Evolutionary conservation across 148 eudicot species (phyloP), one percentile per base, ranked within the genome.

Genomic region (Dysphania ambrosioides): DNA sequence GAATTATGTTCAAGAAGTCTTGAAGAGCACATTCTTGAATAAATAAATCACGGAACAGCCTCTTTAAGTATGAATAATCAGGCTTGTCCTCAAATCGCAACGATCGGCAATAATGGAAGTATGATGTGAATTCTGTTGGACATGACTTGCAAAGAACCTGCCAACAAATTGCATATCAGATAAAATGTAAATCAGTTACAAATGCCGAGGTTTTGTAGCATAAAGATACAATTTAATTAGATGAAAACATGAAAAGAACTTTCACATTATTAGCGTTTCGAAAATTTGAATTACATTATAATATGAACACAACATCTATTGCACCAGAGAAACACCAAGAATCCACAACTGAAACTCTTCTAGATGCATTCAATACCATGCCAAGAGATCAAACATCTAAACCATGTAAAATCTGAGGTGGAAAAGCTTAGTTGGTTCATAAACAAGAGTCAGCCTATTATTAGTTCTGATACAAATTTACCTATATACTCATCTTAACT

Each of bases 111-210:
- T 84, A 79, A 75, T 84, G 85, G 65, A 85, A 82, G 77, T 80
- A 85, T 35, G 85, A 82, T 27, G 83, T 72, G 62, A 85, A 85
- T 66, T 85, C 88, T 57, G 82, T 64, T 49, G 88, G 85, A 72
- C 74, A 82, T 64, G 85, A 82, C 78, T 82, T 85, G 85, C 88
- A 85, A 71, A 85, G 85, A 53, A 80, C 85, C 83, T 85, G 76
- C 56, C 47, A 31, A 19, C 15, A n/a, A 69, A 61, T 62, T 34
- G 63, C 53, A 78, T n/a, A 41, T 42, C 35, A 11, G 10, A 62
- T 21, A 32, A 44, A 11, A 34, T n/a, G 66, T 58, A 55, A 62
- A 5, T 26, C 24, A 41, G n/a, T 35, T 60, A 27, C 21, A 27
- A n/a, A 36, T 29, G 63, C 19, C 63, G 21, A 29, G 57, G 35